Conservation (phyloP, 164 flowering plant species). For the Hamamelis virginiana region DNA sequence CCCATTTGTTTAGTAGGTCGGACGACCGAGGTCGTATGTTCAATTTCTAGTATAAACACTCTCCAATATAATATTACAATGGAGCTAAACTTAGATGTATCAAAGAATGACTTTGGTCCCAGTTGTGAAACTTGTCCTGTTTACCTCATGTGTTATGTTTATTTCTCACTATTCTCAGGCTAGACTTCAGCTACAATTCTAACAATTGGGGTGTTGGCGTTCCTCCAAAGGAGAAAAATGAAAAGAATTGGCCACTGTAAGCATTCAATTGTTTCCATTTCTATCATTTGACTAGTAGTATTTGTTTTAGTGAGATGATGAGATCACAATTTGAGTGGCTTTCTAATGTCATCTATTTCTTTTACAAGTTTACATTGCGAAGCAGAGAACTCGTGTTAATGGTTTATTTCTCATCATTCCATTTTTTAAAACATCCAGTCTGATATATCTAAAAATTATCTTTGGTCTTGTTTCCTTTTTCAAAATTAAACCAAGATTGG, state of each 20-base stretch:
- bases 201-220: conserved; percentile 98
- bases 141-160: neutral
- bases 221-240: conserved; percentile 86
- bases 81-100: neutral
- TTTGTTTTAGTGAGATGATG: no score
- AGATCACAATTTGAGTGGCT: neutral
- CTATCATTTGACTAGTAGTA: no score
- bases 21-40: no score
- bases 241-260: conserved; percentile 86
- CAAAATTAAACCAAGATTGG: conserved; percentile 86
- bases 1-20: no score
- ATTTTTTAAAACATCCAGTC: neutral
- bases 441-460: neutral
- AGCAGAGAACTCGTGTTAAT: conserved; percentile 3
- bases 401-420: neutral
- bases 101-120: neutral
- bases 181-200: conserved; percentile 74
- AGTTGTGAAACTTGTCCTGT: neutral
- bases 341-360: neutral
- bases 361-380: neutral
- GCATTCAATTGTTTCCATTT: conserved; percentile 27
- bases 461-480: conserved; percentile 11
- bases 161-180: conserved; percentile 38
- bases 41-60: no score
- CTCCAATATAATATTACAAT: neutral